phyloP scores from a whole-genome alignment of 208 protist species.

The Eutreptiella sp. region DNA sequence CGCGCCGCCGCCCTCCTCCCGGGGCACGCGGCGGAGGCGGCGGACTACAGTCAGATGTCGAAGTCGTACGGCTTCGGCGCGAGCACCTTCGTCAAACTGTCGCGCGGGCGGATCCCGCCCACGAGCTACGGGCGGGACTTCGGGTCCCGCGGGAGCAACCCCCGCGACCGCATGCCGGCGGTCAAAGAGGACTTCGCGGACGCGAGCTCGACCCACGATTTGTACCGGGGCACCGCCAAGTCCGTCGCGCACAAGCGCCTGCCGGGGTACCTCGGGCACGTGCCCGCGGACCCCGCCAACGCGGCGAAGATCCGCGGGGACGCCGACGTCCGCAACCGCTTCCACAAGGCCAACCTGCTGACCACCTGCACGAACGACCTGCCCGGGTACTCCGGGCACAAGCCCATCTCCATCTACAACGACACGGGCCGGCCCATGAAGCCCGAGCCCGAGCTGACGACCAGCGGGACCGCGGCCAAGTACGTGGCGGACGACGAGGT shows the following conservation, averaged over 20 bases:
- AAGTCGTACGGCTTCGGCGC: not conserved
- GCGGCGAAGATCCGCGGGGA: no score
- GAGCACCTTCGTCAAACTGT: constrained; percentile 1
- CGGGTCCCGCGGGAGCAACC: not conserved
- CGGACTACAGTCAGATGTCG: not conserved
- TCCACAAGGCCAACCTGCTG: no score
- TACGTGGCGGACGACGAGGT: not conserved
- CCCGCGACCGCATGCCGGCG: not conserved
- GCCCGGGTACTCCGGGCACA: constrained; percentile 10
- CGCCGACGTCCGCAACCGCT: constrained; percentile 4
- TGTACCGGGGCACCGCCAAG: constrained; percentile 15
- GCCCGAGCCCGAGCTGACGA: not conserved
- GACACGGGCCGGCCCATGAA: constrained; percentile 5
- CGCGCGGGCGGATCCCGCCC: not conserved
- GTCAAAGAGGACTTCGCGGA: not conserved
- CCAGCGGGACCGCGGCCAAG: not conserved
- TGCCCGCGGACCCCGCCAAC: not conserved
- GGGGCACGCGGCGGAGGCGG: not conserved
- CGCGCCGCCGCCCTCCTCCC: no score
- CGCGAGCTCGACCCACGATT: constrained; percentile 2
- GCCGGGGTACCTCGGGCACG: constrained; percentile 18
- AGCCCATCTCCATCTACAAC: constrained; percentile 6
- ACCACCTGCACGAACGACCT: constrained; percentile 9
- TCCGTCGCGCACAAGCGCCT: not conserved
- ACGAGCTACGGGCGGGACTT: constrained; percentile 11